These are phyloP conservation scores for Erythrophleum fordii DNA, from an alignment of 306 rosid species.

Conservation along the genomic window DNA sequence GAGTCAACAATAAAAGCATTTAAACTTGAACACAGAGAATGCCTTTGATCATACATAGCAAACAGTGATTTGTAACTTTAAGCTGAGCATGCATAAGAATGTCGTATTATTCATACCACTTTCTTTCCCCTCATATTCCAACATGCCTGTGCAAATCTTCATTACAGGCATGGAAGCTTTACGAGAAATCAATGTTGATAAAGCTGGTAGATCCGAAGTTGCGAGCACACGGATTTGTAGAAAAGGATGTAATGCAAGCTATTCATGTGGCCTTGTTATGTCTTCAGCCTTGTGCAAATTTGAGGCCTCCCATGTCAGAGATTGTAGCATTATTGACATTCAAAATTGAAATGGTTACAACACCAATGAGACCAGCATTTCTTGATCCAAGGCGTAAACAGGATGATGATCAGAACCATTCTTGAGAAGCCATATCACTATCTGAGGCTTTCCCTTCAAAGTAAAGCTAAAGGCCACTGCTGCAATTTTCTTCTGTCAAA, in stretches of 20 bases:
- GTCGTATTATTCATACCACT: background rate
- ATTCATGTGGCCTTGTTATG: slow-evolving; percentile 76
- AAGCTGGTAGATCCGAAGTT: slow-evolving; percentile 69
- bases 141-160: background rate
- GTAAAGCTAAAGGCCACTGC: slow-evolving; percentile 19
- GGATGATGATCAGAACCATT: slow-evolving; percentile 44
- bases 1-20: too few relatives aligned
- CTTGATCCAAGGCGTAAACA: slow-evolving; percentile 48
- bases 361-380: slow-evolving; percentile 72
- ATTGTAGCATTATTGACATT: slow-evolving; percentile 73
- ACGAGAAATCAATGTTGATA: slow-evolving; percentile 55
- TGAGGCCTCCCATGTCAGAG: slow-evolving; percentile 89
- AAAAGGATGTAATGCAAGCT: slow-evolving; percentile 69
- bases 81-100: background rate
- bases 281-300: slow-evolving; percentile 68
- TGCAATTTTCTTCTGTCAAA: slow-evolving; percentile 7
- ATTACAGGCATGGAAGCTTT: slow-evolving; percentile 77
- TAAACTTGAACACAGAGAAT: too few relatives aligned
- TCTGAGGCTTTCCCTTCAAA: background rate
- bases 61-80: too few relatives aligned
- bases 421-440: background rate
- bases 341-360: slow-evolving; percentile 57
- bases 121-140: background rate
- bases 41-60: too few relatives aligned
- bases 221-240: slow-evolving; percentile 53